Base-by-base conservation (phyloP, 1,139 yeast species). In the Pichia sp. region DNA sequence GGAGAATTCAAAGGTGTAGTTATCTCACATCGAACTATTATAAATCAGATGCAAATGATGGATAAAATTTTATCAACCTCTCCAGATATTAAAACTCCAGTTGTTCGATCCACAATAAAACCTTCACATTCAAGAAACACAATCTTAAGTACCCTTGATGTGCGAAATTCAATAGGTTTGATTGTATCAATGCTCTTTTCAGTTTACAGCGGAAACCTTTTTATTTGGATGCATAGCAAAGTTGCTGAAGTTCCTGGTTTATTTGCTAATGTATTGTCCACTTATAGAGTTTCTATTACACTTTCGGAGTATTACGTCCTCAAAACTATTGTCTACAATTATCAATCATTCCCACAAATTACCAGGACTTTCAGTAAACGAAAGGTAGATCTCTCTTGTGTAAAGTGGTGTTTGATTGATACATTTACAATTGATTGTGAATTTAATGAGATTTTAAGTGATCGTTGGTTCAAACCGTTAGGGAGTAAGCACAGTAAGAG, bases 1-100 rank as follows among this genome's bases (percentile, higher is more conserved):
- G 97, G 97, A 2, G 95, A 89, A 52, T 64, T 88, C 28, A 72
- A 96, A 41, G 99, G 99, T 6, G 95, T 93, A 31, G 96, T 94
- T 1, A 73, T 93, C 58, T 83, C 93, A 25, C 97, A 91, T 56
- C 69, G 86, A 45, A 88, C 96, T 0, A 74, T 93, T 15, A 71
- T 84, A 54, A 93, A 86, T 53, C 98, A 91, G 58, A 85, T 91
- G 91, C 72, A 76, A 45, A 75, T 86, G 40, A 59, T 93, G 28
- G 72, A 83, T 12, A 71, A 77, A 6, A 76, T 93, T 22, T 64
- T 91, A 18, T 74, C 76, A 56, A 78, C 85, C 43, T 67, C 70
- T 56, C 85, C 89, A 1, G 67, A 68, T 36, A 43, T 46, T 8
- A 39, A 40, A 17, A 50, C 47, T 11, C 48, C 53, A 8, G 45